A percentile compares a stretch with the other conserved stretches of the same genome.
Conservation (phyloP, 352 stramenopile species). For the Phytophthora sp. region DNA sequence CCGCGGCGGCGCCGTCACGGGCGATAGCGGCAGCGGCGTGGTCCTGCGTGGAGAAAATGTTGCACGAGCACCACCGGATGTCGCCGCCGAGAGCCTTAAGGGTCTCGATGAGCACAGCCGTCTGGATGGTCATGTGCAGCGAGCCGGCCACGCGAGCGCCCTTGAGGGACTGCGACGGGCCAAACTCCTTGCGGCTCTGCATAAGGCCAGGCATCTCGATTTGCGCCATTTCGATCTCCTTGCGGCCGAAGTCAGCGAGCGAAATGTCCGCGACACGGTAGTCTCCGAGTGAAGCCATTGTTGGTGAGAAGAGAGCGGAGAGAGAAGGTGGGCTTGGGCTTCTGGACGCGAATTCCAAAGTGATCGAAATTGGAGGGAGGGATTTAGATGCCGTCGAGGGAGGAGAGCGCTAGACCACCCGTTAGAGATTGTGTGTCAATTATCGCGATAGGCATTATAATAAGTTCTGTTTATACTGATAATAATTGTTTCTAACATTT, state of each 20-base stretch:
- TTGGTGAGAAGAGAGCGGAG: constrained; percentile 9
- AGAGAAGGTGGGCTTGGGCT: constrained; percentile 9
- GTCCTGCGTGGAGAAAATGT: constrained; percentile 99
- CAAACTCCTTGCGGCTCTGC: constrained; percentile 95
- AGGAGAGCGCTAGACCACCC: constrained; percentile 34
- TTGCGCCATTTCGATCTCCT: constrained; percentile 98
- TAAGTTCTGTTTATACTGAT: background rate
- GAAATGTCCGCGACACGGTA: constrained; percentile 97
- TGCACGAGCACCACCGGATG: constrained; percentile 99
- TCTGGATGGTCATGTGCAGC: constrained; percentile 99
- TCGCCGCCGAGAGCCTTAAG: constrained; percentile 96
- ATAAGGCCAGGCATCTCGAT: constrained; percentile 99
- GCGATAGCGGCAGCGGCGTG: constrained; percentile 98
- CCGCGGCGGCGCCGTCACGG: constrained; percentile 93
- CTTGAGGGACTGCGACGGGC: constrained; percentile 83
- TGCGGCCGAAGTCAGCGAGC: constrained; percentile 98
- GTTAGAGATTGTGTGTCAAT: constrained; percentile 9
- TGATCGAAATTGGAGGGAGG: constrained; percentile 12
- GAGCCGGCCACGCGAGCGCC: constrained; percentile 95
- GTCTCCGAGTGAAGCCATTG: constrained; percentile 72
- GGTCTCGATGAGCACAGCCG: constrained; percentile 98
- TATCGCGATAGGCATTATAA: constrained; percentile 9
- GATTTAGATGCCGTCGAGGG: background rate
- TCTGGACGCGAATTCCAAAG: constrained; percentile 32
- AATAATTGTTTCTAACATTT: background rate